Evolutionary conservation across 2,329 filamentous ascomycete species (phyloP).

Genomic region (Neonectria hederae): DNA sequence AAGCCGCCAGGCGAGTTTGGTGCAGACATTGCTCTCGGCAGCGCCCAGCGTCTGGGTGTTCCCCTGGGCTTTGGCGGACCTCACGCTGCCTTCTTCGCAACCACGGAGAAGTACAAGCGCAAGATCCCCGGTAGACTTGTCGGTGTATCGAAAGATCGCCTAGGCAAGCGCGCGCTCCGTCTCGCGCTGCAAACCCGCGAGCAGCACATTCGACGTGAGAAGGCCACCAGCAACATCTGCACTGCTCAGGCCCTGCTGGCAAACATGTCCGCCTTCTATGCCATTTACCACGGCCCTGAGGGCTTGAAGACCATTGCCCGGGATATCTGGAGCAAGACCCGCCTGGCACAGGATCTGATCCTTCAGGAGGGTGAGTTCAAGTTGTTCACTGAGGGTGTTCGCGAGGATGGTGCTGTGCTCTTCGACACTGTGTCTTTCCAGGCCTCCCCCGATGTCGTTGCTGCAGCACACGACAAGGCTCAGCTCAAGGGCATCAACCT

Average conservation of each 20-base stretch:
- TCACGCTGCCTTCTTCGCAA: constrained; percentile 93
- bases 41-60: constrained; percentile 89
- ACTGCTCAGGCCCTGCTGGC: constrained; percentile 93
- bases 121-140: constrained; percentile 93
- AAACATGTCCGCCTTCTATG: constrained; percentile 96
- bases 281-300: constrained; percentile 88
- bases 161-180: constrained; percentile 68
- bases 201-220: constrained; percentile 95
- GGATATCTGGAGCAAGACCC: constrained; percentile 74
- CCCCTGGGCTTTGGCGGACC: constrained; percentile 93
- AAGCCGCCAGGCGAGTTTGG: constrained; percentile 94
- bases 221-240: constrained; percentile 97
- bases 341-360: constrained; percentile 65
- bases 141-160: constrained; percentile 87
- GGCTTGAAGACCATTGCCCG: constrained; percentile 87
- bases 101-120: constrained; percentile 82
- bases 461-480: constrained; percentile 38
- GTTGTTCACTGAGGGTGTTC: constrained; percentile 66
- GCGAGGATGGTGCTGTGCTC: constrained; percentile 65
- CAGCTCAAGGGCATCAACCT: constrained; percentile 38
- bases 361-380: constrained; percentile 65
- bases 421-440: constrained; percentile 86
- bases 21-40: constrained; percentile 94
- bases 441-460: constrained; percentile 43
- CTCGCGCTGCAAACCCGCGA: constrained; percentile 91